Conservation (phyloP, 352 stramenopile genomes). For the Globisporangium barbulae region DNA sequence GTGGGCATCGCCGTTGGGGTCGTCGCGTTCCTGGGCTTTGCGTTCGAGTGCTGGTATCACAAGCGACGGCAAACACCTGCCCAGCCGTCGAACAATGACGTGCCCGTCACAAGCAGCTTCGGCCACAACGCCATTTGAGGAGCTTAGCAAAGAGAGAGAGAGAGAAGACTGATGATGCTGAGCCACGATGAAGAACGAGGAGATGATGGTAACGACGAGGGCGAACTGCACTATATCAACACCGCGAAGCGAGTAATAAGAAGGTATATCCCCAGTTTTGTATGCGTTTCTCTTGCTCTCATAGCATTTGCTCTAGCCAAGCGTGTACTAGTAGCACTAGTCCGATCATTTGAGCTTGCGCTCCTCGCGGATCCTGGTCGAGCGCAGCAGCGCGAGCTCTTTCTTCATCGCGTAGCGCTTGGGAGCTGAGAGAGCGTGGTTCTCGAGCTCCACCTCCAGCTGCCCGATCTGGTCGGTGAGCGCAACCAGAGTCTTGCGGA, state of each 20-base stretch:
- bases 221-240: background rate
- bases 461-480: slow-evolving; percentile 43
- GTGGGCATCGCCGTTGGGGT: slow-evolving; percentile 67
- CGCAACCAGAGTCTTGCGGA: slow-evolving; percentile 17
- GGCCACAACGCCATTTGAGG: slow-evolving; percentile 6
- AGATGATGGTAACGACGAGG: background rate
- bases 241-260: background rate
- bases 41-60: slow-evolving; percentile 71
- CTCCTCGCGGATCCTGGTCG: slow-evolving; percentile 55
- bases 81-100: slow-evolving; percentile 4
- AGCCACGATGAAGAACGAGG: background rate
- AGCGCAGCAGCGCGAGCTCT: slow-evolving; percentile 66
- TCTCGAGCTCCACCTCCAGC: slow-evolving; percentile 65
- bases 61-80: slow-evolving; percentile 47
- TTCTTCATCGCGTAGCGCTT: slow-evolving; percentile 86
- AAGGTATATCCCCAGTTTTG: background rate
- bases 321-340: background rate
- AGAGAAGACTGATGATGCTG: background rate
- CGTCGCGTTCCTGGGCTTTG: slow-evolving; percentile 59
- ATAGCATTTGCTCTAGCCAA: background rate
- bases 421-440: slow-evolving; percentile 48
- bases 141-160: background rate
- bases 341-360: slow-evolving; percentile 23
- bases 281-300: background rate
- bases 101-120: slow-evolving; percentile 3